Conservation (phyloP, 768 basidiomycete genomes). For the Phlebiopsis flavidoalba region DNA sequence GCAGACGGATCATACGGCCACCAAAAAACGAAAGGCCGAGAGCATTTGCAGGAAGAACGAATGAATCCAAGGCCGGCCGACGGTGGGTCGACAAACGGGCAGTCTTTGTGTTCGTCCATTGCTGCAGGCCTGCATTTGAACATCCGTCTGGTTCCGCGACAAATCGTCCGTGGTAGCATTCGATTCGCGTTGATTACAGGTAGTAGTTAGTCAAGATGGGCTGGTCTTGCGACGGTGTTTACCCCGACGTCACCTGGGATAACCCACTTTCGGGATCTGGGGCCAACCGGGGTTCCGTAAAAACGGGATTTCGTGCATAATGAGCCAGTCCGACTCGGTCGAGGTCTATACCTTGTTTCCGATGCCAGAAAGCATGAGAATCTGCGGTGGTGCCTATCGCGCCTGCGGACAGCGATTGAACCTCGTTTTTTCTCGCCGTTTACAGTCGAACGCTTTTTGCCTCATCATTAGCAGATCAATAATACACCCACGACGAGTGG, state of each 20-base stretch:
- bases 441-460: slow-evolving; percentile 12
- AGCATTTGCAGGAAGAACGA: neutral
- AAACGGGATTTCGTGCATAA: slow-evolving; percentile 23
- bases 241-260: slow-evolving; percentile 30
- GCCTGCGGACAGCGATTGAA: slow-evolving; percentile 21
- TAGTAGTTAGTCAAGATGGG: slow-evolving; percentile 1
- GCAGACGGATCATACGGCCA: neutral
- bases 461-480: neutral
- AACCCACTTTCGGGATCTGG: too few relatives aligned
- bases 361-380: slow-evolving; percentile 16
- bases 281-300: too few relatives aligned
- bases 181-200: neutral
- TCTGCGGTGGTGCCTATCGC: slow-evolving; percentile 25
- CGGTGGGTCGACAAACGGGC: slow-evolving; percentile 19
- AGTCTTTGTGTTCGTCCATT: slow-evolving; percentile 25
- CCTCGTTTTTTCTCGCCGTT: slow-evolving; percentile 10
- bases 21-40: too few relatives aligned
- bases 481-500: neutral
- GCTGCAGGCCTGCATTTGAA: slow-evolving; percentile 6
- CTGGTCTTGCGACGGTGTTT: slow-evolving; percentile 12
- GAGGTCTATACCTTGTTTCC: neutral
- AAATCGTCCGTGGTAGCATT: slow-evolving; percentile 8
- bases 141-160: slow-evolving; percentile 7
- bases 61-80: neutral
- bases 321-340: slow-evolving; percentile 11